Evolutionary conservation across 768 basidiomycete genomes (phyloP), one percentile per base, ranked within the genome.

Genomic region (Psilocybe cubensis): DNA sequence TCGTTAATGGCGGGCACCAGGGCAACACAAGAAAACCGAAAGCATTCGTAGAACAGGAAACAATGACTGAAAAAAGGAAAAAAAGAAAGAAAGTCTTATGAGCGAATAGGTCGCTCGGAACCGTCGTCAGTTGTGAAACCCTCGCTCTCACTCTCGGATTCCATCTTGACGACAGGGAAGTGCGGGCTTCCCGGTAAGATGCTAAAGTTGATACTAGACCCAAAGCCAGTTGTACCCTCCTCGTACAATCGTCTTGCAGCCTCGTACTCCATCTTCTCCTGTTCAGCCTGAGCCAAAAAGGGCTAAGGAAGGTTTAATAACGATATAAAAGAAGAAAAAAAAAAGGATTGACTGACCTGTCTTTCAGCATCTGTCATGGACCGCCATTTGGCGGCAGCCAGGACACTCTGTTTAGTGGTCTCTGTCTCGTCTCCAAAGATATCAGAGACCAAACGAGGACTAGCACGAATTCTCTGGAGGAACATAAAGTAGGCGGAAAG

Each of bases 401-500:
- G 77, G 3, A 95, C 92, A 73, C 92, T 94, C 78, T 97, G 95
- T 73, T 91, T 92, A 52, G 95, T 96, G 8, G 95, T 95, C 75
- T 96, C 95, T 31, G 87, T 88, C 74, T 95, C 94, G 52, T 91
- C 89, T 9, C 89, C 92, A 74, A 96, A 96, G 6, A 96, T 86
- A 11, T 88, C 87, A 58, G 70, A 79, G 9, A 92, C 90, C n/a
- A 96, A 74, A 31, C 77, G 76, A 2, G 86, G 83, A 66, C 91
- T 86, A 52, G 91, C 88, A 58, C 95, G 82, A 63, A 97, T 97
- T 43, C 88, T 85, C 70, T 95, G 94, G 62, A 96, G 72, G 78
- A 95, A 97, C 87, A 96, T 91, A 63, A 97, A 96, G 68, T 96
- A 97, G 0, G 95, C 94, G 68, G 87, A 89, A 42, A 96, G 83